phyloP scores from a whole-genome alignment of 768 basidiomycete species.

The Suillus subalutaceus region DNA sequence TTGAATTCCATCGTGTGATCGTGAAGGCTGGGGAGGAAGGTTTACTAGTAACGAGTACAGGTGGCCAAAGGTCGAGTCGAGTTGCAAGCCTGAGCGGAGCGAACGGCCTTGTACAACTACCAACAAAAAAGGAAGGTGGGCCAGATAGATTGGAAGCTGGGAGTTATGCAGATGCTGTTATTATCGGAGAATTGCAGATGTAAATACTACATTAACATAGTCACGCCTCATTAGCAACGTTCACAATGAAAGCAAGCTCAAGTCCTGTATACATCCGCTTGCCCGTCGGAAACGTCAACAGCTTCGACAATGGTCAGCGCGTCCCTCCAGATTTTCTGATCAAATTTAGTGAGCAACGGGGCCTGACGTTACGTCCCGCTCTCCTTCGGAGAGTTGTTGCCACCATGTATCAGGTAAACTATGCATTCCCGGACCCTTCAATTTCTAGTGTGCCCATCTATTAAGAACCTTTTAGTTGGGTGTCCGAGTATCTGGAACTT shows the following conservation, averaged over 20 bases:
- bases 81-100: conserved; percentile 81
- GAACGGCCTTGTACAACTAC: conserved; percentile 77
- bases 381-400: neutral
- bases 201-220: conserved; percentile 5
- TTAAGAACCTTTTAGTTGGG: too few relatives aligned
- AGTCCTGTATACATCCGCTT: neutral
- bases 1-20: conserved; percentile 82
- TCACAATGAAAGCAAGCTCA: neutral
- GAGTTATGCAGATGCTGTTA: conserved; percentile 57
- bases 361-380: neutral
- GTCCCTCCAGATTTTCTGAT: neutral
- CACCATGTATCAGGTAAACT: too few relatives aligned
- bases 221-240: neutral
- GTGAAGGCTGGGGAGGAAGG: conserved; percentile 47
- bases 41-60: conserved; percentile 76
- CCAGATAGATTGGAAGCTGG: conserved; percentile 51
- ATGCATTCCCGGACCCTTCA: too few relatives aligned
- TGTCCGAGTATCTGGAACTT: too few relatives aligned
- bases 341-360: neutral
- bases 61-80: conserved; percentile 84
- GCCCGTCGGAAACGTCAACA: neutral
- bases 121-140: conserved; percentile 41
- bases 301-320: neutral
- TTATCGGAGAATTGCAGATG: conserved; percentile 68
- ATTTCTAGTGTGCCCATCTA: too few relatives aligned